Base-by-base conservation (phyloP, 2,329 filamentous ascomycete species). In the Seiridium cupressi region DNA sequence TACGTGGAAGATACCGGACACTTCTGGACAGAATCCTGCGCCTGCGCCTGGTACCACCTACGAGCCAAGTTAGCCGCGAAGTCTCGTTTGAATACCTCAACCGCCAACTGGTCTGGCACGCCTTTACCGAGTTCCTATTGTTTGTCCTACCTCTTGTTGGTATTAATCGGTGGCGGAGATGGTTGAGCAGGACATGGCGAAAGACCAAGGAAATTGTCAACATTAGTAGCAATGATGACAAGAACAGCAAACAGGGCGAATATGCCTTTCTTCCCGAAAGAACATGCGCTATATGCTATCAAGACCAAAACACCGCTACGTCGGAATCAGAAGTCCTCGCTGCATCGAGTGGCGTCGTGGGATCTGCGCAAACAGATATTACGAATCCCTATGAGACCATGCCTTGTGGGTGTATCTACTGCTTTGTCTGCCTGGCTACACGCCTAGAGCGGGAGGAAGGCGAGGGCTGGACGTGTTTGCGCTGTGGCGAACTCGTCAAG, bases 41-140 rank as follows among this genome's bases (percentile, higher is more conserved):
- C 61, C 89, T 99, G 74, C 89, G 94, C 59, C 85, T 99, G 49
- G 90, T 92, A 3, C 90, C 95, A 6, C 90, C 91, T 4, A 93
- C 90, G 3, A 92, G 86, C 70, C 91, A 96, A 72, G 90, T 96
- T 64, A 92, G 87, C 72, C 85, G 94, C 38, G 93, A 98, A 75
- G 93, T 99, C 34, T 96, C 92, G 1, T 98, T 99, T 72, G 95
- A 99, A 76, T 98, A 97, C 70, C 85, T 98, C 55, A 99, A 99
- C 74, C 89, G 95, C 53, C 95, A 99, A 77, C 86, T 99, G 9
- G 95, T 99, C 44, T 99, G 95, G 95, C 95, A 99, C 76, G 95
- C 95, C n/a, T 97, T 99, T 70, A 99, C 95, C 34, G 95, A 99
- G 73, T 99, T 99, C 69, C 81, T 99, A n/a, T 84, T 99, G 38